Evolutionary conservation across 139 green algal genomes (phyloP).

Genomic region (Eudorina sp.): DNA sequence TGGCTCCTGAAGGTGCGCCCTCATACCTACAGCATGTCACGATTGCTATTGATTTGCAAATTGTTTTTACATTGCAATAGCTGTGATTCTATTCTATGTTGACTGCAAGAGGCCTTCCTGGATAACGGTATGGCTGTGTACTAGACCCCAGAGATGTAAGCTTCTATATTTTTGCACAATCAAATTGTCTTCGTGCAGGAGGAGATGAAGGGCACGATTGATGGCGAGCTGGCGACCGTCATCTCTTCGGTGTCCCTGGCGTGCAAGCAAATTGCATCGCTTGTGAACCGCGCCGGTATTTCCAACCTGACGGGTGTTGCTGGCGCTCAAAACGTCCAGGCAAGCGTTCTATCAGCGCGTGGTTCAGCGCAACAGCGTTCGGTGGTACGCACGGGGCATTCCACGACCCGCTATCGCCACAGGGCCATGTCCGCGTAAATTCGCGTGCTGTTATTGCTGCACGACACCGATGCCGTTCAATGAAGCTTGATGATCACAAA

Average conservation of each 20-base stretch:
- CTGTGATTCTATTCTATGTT: neutral
- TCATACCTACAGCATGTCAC: neutral
- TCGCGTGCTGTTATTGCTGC: too few relatives aligned
- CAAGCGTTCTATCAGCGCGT: slow-evolving; percentile 14
- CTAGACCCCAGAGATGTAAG: too few relatives aligned
- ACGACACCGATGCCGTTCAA: too few relatives aligned
- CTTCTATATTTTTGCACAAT: neutral
- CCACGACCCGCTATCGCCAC: too few relatives aligned
- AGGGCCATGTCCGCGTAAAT: too few relatives aligned
- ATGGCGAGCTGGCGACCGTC: slow-evolving; percentile 94
- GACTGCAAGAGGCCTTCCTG: neutral
- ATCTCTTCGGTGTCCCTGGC: slow-evolving; percentile 93
- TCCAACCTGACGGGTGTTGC: slow-evolving; percentile 93
- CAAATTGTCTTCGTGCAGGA: slow-evolving; percentile 65
- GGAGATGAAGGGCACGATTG: slow-evolving; percentile 86
- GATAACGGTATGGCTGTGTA: too few relatives aligned
- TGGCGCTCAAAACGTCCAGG: slow-evolving; percentile 78
- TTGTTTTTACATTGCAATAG: too few relatives aligned
- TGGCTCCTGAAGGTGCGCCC: slow-evolving; percentile 86
- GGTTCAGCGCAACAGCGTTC: too few relatives aligned
- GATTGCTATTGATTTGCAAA: neutral
- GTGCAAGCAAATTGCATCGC: slow-evolving; percentile 98
- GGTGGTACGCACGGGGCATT: too few relatives aligned
- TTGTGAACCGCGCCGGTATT: slow-evolving; percentile 94
- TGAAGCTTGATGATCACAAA: too few relatives aligned